phyloP scores from a whole-genome alignment of 2,329 filamentous ascomycete species.

The Trichoderma brevicompactum region DNA sequence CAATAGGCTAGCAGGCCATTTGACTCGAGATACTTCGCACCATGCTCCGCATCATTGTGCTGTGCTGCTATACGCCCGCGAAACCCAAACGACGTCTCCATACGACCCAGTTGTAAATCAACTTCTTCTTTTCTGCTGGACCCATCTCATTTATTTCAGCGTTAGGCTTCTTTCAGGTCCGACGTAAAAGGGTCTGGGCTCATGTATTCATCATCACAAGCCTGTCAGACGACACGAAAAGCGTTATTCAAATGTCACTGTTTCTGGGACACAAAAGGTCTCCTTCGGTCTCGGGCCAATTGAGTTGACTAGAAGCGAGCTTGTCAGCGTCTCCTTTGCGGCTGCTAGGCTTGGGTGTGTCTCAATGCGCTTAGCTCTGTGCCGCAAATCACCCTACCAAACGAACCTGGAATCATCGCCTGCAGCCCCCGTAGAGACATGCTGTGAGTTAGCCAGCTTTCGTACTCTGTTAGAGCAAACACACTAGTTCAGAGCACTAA shows the following conservation, averaged over 20 bases:
- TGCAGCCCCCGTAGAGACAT: background rate
- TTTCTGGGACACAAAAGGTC: background rate
- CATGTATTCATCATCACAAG: background rate
- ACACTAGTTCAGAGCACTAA: background rate
- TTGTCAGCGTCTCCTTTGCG: conserved; percentile 1
- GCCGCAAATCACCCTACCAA: background rate
- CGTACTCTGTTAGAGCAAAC: background rate
- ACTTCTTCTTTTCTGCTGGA: no score
- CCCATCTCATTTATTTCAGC: no score
- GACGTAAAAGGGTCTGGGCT: background rate
- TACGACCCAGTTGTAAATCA: no score
- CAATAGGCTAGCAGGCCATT: background rate
- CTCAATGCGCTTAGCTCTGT: background rate
- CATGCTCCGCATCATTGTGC: no score
- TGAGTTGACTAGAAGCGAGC: background rate
- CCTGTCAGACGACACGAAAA: no score
- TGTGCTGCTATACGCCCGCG: no score
- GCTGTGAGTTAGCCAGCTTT: background rate
- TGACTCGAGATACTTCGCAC: no score
- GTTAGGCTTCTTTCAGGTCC: no score
- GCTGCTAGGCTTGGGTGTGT: no score
- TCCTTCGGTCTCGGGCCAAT: background rate
- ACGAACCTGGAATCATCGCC: background rate
- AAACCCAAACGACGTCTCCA: no score
- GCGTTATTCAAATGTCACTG: background rate